phyloP scores from a whole-genome alignment of 768 basidiomycete species.

The Russula sp. region DNA sequence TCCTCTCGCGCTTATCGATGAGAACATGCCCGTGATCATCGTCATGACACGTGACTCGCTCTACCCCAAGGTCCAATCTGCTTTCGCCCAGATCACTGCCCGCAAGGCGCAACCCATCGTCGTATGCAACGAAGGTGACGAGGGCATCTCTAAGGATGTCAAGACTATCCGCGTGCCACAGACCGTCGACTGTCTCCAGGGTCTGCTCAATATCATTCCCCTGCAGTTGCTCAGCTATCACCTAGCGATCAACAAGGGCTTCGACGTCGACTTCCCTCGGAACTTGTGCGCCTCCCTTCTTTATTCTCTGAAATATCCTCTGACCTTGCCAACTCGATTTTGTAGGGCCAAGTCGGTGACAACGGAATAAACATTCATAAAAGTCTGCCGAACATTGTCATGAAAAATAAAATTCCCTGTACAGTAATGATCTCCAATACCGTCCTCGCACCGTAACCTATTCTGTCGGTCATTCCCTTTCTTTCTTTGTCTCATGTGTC shows the following conservation, averaged over 20 bases:
- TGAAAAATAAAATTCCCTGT: constrained; percentile 13
- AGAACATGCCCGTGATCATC: constrained; percentile 98
- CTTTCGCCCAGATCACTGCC: constrained; percentile 94
- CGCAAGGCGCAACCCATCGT: constrained; percentile 95
- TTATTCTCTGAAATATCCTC: neutral
- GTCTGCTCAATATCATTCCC: constrained; percentile 93
- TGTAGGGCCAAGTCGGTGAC: constrained; percentile 31
- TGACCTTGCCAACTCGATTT: neutral
- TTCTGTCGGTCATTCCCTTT: neutral
- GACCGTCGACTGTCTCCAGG: constrained; percentile 93
- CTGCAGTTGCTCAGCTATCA: constrained; percentile 95
- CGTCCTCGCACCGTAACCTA: neutral
- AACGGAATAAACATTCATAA: constrained; percentile 25
- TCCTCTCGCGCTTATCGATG: constrained; percentile 94
- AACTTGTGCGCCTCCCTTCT: constrained; percentile 60
- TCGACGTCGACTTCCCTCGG: constrained; percentile 97
- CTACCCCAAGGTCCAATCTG: constrained; percentile 96
- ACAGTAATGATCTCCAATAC: constrained; percentile 6
- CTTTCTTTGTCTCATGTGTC: neutral
- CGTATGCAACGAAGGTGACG: constrained; percentile 90
- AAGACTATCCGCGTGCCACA: constrained; percentile 92
- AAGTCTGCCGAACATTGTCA: neutral
- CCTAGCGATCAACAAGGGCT: constrained; percentile 90
- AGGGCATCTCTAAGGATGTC: constrained; percentile 59
- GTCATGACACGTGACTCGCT: constrained; percentile 99